A percentile compares a stretch with the other conserved stretches of the same genome.
These are phyloP conservation scores for Hyaloscypha hepaticicola DNA, from an alignment of 495 filamentous ascomycete species.

Conservation along the genomic window DNA sequence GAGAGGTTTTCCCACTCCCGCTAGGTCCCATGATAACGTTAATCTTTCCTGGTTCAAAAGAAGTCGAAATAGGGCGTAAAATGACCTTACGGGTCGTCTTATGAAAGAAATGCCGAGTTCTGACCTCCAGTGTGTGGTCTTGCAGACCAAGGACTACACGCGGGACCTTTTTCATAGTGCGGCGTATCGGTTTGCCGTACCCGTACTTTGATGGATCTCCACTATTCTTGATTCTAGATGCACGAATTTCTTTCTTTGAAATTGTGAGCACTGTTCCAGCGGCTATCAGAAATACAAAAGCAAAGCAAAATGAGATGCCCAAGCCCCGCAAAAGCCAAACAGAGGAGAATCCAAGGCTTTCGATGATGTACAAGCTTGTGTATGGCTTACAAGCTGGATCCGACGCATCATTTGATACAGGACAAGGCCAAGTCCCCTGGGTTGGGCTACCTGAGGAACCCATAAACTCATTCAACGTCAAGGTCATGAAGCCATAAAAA, in stretches of 20 bases:
- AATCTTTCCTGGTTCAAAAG: not conserved
- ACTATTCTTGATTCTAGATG: not conserved
- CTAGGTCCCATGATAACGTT: conserved; percentile 2
- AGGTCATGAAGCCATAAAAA: not conserved
- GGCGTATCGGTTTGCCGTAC: not conserved
- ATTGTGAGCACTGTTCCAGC: not conserved
- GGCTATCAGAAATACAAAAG: not conserved
- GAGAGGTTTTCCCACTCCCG: conserved; percentile 1
- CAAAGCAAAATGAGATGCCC: not conserved
- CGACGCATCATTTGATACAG: not conserved
- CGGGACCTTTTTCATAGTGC: not conserved
- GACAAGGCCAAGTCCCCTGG: not conserved
- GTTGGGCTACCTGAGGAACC: not conserved
- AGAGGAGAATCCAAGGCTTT: not conserved
- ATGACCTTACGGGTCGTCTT: not conserved
- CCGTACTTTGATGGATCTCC: not conserved
- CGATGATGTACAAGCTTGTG: not conserved
- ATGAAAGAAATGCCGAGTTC: not conserved
- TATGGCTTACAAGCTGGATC: not conserved
- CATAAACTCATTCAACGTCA: conserved; percentile 1
- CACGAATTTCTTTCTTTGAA: not conserved
- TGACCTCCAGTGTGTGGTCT: not conserved
- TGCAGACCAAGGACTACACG: not conserved
- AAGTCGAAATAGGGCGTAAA: not conserved
- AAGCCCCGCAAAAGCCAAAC: not conserved